These are phyloP conservation scores for Telfairia occidentalis DNA, from an alignment of 331 rosid genomes.

Conservation along the genomic window DNA sequence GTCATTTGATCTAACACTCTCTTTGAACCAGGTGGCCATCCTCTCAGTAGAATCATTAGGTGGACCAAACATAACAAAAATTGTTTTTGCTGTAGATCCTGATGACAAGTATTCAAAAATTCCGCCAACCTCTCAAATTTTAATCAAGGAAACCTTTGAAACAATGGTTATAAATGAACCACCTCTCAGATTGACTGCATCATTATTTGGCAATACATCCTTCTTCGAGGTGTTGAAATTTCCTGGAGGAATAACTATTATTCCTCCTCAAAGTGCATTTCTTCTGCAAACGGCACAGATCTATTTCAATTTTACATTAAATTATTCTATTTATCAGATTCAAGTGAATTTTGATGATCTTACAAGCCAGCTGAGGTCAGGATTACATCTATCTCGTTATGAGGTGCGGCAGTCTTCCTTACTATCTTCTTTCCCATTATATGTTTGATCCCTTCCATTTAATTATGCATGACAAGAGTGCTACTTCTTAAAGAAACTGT, in stretches of 20 bases:
- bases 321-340: slow-evolving; percentile 58
- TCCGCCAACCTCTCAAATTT: slow-evolving; percentile 38
- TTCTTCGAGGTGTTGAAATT: slow-evolving; percentile 69
- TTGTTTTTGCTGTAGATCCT: slow-evolving; percentile 52
- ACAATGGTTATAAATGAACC: slow-evolving; percentile 30
- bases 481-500: neutral
- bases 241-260: slow-evolving; percentile 74
- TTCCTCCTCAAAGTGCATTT: slow-evolving; percentile 56
- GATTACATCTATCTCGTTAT: slow-evolving; percentile 44
- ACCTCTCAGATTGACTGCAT: slow-evolving; percentile 38
- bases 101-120: slow-evolving; percentile 33
- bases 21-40: slow-evolving; percentile 45
- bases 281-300: slow-evolving; percentile 55
- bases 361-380: slow-evolving; percentile 58
- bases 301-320: slow-evolving; percentile 57
- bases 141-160: slow-evolving; percentile 37
- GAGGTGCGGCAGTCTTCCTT: slow-evolving; percentile 43
- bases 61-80: slow-evolving; percentile 41
- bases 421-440: slow-evolving; percentile 5
- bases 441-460: neutral
- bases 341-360: slow-evolving; percentile 44
- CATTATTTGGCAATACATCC: slow-evolving; percentile 48
- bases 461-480: neutral
- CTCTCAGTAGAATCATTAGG: slow-evolving; percentile 38
- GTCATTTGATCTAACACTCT: neutral